A percentile compares a stretch with the other conserved stretches of the same genome.
Evolutionary conservation across 495 filamentous ascomycete genomes (phyloP).

Genomic region (Hypoxylon fragiforme): DNA sequence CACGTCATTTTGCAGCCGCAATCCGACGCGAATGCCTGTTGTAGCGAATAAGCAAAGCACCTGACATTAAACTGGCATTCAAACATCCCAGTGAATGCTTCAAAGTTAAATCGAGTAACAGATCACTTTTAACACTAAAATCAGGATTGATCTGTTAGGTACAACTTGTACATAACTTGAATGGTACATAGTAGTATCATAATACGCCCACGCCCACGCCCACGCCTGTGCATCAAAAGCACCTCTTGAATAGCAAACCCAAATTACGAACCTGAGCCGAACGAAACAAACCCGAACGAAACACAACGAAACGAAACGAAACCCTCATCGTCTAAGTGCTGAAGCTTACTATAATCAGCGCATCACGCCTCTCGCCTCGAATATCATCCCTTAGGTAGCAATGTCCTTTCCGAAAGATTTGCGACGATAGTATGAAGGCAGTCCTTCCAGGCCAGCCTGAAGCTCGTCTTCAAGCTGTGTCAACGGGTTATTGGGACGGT

Average conservation of each 20-base stretch:
- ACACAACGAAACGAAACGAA: too few species aligned
- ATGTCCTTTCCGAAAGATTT: conserved; percentile 30
- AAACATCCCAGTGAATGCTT: too few species aligned
- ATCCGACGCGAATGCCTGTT: conserved; percentile 23
- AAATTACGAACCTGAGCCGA: too few species aligned
- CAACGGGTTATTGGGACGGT: conserved; percentile 79
- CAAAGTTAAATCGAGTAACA: neutral
- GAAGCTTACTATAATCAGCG: neutral
- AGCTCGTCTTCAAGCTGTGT: conserved; percentile 87
- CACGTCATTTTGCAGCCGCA: conserved; percentile 39
- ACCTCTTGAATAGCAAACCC: too few species aligned
- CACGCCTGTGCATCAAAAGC: too few species aligned
- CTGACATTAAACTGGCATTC: too few species aligned
- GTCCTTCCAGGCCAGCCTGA: conserved; percentile 90
- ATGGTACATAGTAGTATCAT: too few species aligned
- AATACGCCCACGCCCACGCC: too few species aligned
- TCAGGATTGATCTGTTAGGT: too few species aligned
- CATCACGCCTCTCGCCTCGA: neutral
- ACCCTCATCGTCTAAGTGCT: too few species aligned
- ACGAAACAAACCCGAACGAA: too few species aligned
- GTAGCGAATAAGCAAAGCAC: conserved; percentile 17
- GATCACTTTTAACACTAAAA: neutral
- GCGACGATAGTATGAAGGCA: conserved; percentile 62
- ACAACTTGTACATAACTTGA: too few species aligned
- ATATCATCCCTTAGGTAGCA: conserved; percentile 21